Conservation (phyloP, 225 moss, liverwort and hornwort species). For the Marchantia polymorpha region DNA sequence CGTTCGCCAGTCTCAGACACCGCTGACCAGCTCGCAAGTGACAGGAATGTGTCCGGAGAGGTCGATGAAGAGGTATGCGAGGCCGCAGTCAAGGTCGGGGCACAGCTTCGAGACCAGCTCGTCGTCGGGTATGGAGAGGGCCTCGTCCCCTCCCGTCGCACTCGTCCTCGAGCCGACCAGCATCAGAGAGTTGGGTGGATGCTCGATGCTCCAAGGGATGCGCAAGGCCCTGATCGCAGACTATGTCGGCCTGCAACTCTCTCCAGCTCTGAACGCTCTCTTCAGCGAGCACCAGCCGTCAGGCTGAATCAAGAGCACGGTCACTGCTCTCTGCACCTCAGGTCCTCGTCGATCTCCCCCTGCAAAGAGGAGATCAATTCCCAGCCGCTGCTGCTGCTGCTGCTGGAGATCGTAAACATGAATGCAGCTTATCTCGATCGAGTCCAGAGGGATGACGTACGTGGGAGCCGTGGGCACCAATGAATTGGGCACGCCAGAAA, state of each 20-base stretch:
- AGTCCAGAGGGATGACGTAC: constrained; percentile 20
- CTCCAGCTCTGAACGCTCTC: constrained; percentile 39
- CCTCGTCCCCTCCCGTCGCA: constrained; percentile 40
- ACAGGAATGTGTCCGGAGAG: constrained; percentile 36
- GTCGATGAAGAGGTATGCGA: constrained; percentile 41
- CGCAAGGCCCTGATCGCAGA: constrained; percentile 35
- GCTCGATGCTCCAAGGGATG: constrained; percentile 40
- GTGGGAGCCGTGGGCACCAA: constrained; percentile 21
- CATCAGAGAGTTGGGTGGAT: constrained; percentile 36
- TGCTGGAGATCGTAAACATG: constrained; percentile 33
- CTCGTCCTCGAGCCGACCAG: constrained; percentile 46
- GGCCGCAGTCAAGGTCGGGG: constrained; percentile 35
- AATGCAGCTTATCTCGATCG: constrained; percentile 35
- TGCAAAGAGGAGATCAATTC: constrained; percentile 37
- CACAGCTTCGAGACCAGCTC: constrained; percentile 35
- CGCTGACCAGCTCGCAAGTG: constrained; percentile 35
- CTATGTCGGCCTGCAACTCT: constrained; percentile 39
- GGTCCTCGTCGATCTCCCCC: constrained; percentile 39
- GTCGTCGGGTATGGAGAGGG: constrained; percentile 25
- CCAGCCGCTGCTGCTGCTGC: constrained; percentile 17
- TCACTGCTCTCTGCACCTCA: constrained; percentile 46
- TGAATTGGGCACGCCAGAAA: constrained; percentile 17
- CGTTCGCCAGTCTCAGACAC: constrained; percentile 33
- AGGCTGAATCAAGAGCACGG: constrained; percentile 42
- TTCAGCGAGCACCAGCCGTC: constrained; percentile 47